These are phyloP conservation scores for Sporothrix dimorphospora DNA, from an alignment of 2,329 filamentous ascomycete species.

Conservation along the genomic window DNA sequence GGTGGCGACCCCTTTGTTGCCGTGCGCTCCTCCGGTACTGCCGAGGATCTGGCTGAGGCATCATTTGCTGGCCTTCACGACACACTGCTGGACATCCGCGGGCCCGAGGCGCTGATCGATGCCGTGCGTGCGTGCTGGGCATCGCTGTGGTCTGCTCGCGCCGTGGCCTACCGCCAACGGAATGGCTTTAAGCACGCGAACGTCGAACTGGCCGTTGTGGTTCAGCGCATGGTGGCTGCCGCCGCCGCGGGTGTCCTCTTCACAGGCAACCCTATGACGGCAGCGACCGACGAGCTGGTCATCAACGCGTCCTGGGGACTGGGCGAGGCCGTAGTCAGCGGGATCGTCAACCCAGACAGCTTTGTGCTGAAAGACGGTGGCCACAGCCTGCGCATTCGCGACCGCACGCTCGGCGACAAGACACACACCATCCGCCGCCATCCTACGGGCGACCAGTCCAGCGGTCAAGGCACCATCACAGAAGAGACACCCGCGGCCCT, in stretches of 20 bases:
- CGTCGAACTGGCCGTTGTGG: neutral
- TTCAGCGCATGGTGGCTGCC: neutral
- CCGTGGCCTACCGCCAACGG: neutral
- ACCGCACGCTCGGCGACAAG: neutral
- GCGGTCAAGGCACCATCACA: neutral
- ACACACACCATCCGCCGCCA: neutral
- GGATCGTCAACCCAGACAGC: neutral
- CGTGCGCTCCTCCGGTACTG: neutral
- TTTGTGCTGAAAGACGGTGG: neutral
- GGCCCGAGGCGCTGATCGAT: neutral
- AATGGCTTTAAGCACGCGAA: neutral
- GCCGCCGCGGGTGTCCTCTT: neutral
- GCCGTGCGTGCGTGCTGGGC: neutral
- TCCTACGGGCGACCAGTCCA: neutral
- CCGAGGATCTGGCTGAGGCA: neutral
- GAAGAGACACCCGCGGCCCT: neutral
- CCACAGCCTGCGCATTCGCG: neutral
- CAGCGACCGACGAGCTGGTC: neutral
- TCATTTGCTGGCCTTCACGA: neutral
- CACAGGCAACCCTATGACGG: neutral
- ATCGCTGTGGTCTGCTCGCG: neutral
- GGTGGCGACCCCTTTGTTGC: neutral
- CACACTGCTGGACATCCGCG: neutral
- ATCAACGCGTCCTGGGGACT: neutral
- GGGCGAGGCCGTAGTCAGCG: neutral